These are phyloP conservation scores for Coccomyxa sp. DNA, from an alignment of 139 green algal genomes.

Conservation along the genomic window DNA sequence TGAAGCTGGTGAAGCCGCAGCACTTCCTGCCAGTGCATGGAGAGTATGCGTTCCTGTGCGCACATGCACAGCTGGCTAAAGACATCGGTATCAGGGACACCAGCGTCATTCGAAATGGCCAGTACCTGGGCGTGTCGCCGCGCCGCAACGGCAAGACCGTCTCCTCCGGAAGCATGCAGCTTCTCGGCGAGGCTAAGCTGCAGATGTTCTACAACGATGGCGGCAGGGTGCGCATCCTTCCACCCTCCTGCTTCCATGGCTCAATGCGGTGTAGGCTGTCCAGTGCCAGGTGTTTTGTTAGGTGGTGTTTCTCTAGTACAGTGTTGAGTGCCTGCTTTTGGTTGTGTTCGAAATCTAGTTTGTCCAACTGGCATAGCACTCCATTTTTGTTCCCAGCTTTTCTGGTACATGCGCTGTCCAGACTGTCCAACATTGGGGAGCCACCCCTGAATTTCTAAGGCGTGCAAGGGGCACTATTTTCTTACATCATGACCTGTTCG, in stretches of 20 bases:
- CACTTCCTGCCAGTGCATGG: constrained; percentile 98
- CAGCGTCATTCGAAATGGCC: constrained; percentile 92
- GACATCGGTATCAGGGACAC: constrained; percentile 44
- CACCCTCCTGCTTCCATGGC: neutral
- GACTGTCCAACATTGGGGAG: neutral
- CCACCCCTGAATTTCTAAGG: too few species aligned
- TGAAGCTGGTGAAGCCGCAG: constrained; percentile 88
- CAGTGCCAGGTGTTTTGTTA: neutral
- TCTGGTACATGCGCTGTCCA: neutral
- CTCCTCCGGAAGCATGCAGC: constrained; percentile 32
- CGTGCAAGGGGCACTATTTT: too few species aligned
- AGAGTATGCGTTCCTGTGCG: constrained; percentile 93
- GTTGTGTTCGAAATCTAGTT: neutral
- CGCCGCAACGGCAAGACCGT: constrained; percentile 64
- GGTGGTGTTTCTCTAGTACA: neutral
- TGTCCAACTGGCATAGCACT: neutral
- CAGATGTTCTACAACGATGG: constrained; percentile 93
- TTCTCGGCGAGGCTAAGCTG: constrained; percentile 67
- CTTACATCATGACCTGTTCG: too few species aligned
- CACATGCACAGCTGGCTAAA: constrained; percentile 80
- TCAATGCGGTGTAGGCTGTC: neutral
- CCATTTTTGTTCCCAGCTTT: neutral
- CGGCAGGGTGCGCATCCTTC: constrained; percentile 44
- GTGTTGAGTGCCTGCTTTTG: neutral
- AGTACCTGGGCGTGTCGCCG: constrained; percentile 88